phyloP scores from a whole-genome alignment of 306 rosid genomes.

The Quercus parvula region DNA sequence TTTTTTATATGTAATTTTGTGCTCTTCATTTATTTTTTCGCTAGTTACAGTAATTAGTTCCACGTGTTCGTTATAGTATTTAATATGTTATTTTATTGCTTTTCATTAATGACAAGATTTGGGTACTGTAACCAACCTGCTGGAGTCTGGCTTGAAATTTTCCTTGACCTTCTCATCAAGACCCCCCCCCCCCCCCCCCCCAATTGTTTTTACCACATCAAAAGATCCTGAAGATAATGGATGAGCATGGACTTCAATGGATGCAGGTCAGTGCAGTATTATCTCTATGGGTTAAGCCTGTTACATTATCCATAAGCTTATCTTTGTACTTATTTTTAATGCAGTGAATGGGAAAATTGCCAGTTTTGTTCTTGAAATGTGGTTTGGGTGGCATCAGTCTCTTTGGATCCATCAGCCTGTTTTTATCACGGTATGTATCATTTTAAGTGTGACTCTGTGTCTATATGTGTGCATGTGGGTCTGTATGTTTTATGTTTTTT shows the following conservation, averaged over 20 bases:
- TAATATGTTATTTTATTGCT: no score
- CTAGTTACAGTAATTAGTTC: no score
- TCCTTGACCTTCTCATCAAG: no score
- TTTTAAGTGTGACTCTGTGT: not conserved
- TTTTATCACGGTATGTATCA: constrained; percentile 42
- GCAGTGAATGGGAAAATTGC: constrained; percentile 52
- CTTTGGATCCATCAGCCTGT: constrained; percentile 62
- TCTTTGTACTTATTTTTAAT: constrained; percentile 7
- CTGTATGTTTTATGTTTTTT: not conserved
- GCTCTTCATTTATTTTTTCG: no score
- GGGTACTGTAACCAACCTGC: no score
- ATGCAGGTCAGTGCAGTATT: constrained; percentile 52
- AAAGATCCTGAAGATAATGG: no score
- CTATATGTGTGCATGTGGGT: not conserved
- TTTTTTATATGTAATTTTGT: no score
- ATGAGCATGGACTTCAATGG: constrained; percentile 9
- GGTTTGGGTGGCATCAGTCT: constrained; percentile 95
- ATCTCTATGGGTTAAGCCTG: not conserved
- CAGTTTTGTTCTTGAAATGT: constrained; percentile 72
- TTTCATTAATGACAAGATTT: no score
- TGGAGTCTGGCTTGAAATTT: no score
- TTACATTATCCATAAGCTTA: not conserved
- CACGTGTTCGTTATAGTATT: no score
- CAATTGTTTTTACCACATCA: no score
- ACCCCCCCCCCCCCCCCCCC: no score